Base-by-base conservation (phyloP, 83 land plant genomes). In the Picea engelmannii region DNA sequence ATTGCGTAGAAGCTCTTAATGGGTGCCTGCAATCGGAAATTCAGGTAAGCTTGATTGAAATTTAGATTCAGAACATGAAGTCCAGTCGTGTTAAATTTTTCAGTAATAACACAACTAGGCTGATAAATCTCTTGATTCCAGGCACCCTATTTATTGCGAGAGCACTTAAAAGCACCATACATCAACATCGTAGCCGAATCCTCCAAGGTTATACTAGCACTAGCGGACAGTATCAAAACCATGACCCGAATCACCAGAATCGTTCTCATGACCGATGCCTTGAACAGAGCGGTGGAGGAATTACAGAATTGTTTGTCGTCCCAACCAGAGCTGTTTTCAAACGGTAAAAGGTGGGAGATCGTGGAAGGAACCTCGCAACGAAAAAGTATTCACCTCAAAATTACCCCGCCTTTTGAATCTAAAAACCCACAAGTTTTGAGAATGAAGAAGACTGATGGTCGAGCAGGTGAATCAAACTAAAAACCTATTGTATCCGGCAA, bases 121-220 rank as follows among this genome's bases (percentile, higher is more conserved):
- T 52, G 12, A 52, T 10, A 52, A 52, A 52, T 52, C 13, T 9
- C 15, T 15, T 84, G 49, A 52, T 10, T 52, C 3, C 83, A 88
- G 90, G 79, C 82, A 42, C 73, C 87, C n/a, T 6, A 10, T 6
- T 85, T 82, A 55, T 58, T 84, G 25, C 49, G 66, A 18, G 25
- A 62, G 24, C 81, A 83, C 40, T 70, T 89, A 4, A 79, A 78
- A 49, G 83, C 55, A 2, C 12, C 82, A 12, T 88, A 86, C 82
- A 71, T 63, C 18, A 79, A 63, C 31, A 80, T 85, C 55, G 85
- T 89, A 66, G 21, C 25, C 13, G 89, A 89, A 60, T 86, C 74
- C 0, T 78, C 88, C 52, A 86, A 76, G 40, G 83, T 90, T 0
- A 63, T 91, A 79, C 81, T 27, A 40, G 85, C 87, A 31, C 21